Evolutionary conservation across 176 grass and related monocot species (phyloP), one percentile per base, ranked within the genome.

Genomic region (Cenchrus purpureus): DNA sequence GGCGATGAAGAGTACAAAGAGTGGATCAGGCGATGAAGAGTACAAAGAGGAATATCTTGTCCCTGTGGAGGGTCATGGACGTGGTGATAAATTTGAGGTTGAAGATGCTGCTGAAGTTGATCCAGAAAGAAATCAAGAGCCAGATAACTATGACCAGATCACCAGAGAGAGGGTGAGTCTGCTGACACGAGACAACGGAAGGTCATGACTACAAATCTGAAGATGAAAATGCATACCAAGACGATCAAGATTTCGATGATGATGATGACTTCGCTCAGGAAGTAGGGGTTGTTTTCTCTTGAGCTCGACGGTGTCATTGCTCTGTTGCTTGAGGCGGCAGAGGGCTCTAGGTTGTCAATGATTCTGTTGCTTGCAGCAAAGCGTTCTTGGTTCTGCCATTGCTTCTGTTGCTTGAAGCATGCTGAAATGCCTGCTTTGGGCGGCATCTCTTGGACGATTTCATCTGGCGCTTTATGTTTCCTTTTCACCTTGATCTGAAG

Each of bases 241-340:
- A 89, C 0, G 87, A 87, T 0, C 91, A 94, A 50, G 92, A 95
- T 48, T 85, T 82, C 4, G 92, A 98, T 8, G 94, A 95, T 13
- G 93, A 97, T 5, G 91, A 98, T n/a, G 91, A 99, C 57, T 99
- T 99, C 73, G 91, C 97, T 74, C 92, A 8, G 28, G 92, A 92
- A 94, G 91, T 99, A 3, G 94, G 94, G 28, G 91, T 91, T 14
- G 54, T 94, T 82, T 82, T 96, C 43, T 91, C 93, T 56, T 99
- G 19, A 77, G 68, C 86, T 55, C 57, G 10, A 31, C 68, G 29
- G 20, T 60, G 48, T 61, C 73, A 34, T 83, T 89, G 58, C 67
- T 89, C 10, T 77, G 53, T 81, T 61, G 68, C 72, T 86, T 82
- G 68, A 40, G 43, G 79, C 57, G 43, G 79, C 57, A 32, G 74